These are phyloP conservation scores for Tylopilus sp. DNA, from an alignment of 768 basidiomycete species.

Conservation along the genomic window DNA sequence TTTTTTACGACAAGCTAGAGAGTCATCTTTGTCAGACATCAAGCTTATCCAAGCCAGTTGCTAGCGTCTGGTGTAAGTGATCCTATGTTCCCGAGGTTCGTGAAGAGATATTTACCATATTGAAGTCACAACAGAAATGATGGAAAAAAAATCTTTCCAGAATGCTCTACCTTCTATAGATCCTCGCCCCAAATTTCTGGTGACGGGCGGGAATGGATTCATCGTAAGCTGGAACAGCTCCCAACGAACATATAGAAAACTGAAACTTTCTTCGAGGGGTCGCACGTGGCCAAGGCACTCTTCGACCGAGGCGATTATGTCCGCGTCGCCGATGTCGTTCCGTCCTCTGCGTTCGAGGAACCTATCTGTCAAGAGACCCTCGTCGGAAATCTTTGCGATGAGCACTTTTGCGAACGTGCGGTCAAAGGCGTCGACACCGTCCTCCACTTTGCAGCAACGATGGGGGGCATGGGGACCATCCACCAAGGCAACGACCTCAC, in stretches of 20 bases:
- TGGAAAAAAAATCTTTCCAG: not conserved
- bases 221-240: conserved; percentile 36
- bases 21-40: not conserved
- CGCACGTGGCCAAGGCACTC: conserved; percentile 45
- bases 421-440: conserved; percentile 42
- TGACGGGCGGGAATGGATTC: conserved; percentile 54
- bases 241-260: not conserved
- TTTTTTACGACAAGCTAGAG: not conserved
- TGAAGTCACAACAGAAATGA: not conserved
- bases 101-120: not conserved
- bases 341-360: conserved; percentile 20
- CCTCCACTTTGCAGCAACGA: conserved; percentile 57
- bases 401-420: conserved; percentile 34
- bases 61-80: not conserved
- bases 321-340: conserved; percentile 42
- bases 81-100: not conserved
- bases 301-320: conserved; percentile 31
- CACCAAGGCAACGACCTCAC: conserved; percentile 46
- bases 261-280: conserved; percentile 38
- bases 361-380: conserved; percentile 35
- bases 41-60: not conserved
- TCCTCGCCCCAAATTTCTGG: conserved; percentile 27
- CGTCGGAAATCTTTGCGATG: conserved; percentile 46
- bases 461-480: conserved; percentile 66
- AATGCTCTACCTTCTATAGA: not conserved